phyloP scores from a whole-genome alignment of 169 alveolate species.

The Cryptosporidium parvum region DNA sequence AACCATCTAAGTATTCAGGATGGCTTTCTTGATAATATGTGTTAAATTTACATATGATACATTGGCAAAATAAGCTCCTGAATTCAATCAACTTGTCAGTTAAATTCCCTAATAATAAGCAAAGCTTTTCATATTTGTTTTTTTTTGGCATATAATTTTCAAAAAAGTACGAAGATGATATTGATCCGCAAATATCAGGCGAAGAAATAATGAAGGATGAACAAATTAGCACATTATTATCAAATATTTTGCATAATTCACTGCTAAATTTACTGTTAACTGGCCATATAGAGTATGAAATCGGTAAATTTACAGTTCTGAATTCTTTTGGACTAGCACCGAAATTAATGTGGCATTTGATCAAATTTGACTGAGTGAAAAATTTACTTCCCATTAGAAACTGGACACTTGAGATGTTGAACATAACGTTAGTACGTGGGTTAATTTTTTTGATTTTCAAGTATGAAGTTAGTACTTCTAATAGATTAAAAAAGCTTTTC shows the following conservation, averaged over 20 bases:
- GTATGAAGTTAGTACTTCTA: neutral
- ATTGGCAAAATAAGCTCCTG: slow-evolving; percentile 13
- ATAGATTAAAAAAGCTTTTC: neutral
- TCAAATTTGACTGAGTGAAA: neutral
- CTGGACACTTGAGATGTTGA: neutral
- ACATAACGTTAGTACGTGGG: neutral
- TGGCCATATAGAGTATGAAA: slow-evolving; percentile 4
- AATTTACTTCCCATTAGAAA: neutral
- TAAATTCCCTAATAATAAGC: slow-evolving; percentile 6
- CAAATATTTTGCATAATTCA: slow-evolving; percentile 15
- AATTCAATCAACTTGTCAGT: neutral
- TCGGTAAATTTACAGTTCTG: neutral
- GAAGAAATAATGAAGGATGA: slow-evolving; percentile 30
- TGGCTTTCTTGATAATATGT: neutral
- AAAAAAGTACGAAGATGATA: slow-evolving; percentile 11
- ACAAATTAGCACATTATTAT: neutral
- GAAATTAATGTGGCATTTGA: neutral
- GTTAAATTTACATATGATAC: slow-evolving; percentile 30
- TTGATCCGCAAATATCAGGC: slow-evolving; percentile 6
- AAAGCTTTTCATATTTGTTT: slow-evolving; percentile 4
- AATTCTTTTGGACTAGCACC: neutral
- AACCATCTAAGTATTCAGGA: slow-evolving; percentile 6
- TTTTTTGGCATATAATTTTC: slow-evolving; percentile 10
- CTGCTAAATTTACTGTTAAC: neutral
- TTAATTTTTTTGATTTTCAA: neutral